A percentile compares a stretch with the other conserved stretches of the same genome.
Conservation (phyloP, 2,329 filamentous ascomycete genomes). For the Aspergillus aculeatinus region DNA sequence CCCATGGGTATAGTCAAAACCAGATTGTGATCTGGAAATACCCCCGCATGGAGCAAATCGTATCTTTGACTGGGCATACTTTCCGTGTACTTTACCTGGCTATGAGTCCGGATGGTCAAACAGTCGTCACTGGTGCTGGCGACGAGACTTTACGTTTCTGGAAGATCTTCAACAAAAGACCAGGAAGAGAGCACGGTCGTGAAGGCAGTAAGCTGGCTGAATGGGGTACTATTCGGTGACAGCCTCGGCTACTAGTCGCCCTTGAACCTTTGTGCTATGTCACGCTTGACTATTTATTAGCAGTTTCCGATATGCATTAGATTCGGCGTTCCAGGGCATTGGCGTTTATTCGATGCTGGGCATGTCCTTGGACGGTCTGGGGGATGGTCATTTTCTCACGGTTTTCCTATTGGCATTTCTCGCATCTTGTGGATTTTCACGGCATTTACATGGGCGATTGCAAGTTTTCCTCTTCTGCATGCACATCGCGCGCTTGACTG, state of each 20-base stretch:
- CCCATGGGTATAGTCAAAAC: constrained; percentile 96
- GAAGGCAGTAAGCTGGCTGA: constrained; percentile 67
- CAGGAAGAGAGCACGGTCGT: constrained; percentile 66
- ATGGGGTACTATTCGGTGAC: constrained; percentile 75
- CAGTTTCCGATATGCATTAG: constrained; percentile 33
- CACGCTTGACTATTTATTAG: constrained; percentile 14
- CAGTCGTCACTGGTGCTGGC: constrained; percentile 91
- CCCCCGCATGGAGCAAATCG: constrained; percentile 95
- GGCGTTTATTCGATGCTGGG: constrained; percentile 26
- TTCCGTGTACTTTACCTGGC: constrained; percentile 94
- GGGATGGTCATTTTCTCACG: constrained; percentile 18
- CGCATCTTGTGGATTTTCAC: constrained; percentile 27
- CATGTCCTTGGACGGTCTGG: constrained; percentile 27
- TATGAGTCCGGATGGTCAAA: constrained; percentile 93
- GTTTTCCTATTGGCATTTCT: constrained; percentile 30
- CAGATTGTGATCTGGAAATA: constrained; percentile 99
- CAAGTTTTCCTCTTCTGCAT: constrained; percentile 18
- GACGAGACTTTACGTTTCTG: constrained; percentile 96
- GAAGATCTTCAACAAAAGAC: constrained; percentile 88
- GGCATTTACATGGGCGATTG: constrained; percentile 25
- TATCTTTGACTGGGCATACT: constrained; percentile 91
- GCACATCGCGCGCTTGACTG: constrained; percentile 9
- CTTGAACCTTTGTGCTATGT: constrained; percentile 15
- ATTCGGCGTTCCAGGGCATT: constrained; percentile 33
- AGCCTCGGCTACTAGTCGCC: neutral